These are phyloP conservation scores for Penicillium odoratum DNA, from an alignment of 495 filamentous ascomycete genomes.

Conservation along the genomic window DNA sequence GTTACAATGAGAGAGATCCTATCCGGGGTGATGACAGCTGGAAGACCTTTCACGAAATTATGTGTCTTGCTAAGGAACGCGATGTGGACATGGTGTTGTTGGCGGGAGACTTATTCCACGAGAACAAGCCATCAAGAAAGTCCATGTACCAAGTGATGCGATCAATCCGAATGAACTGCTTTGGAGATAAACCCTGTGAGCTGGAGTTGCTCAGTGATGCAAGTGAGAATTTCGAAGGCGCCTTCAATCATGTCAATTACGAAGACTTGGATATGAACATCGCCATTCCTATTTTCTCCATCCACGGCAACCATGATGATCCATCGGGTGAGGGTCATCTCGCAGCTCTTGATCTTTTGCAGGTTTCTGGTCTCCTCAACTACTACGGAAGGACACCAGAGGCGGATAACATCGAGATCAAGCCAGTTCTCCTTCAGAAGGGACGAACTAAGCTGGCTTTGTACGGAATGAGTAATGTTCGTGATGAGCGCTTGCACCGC, in stretches of 20 bases:
- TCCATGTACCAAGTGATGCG: constrained; percentile 97
- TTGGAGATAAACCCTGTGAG: constrained; percentile 93
- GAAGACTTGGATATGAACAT: constrained; percentile 98
- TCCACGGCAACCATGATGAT: constrained; percentile 98
- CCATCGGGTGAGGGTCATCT: constrained; percentile 89
- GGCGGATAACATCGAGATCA: constrained; percentile 87
- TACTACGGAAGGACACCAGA: constrained; percentile 93
- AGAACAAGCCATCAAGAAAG: constrained; percentile 96
- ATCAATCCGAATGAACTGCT: constrained; percentile 86
- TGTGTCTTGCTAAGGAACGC: constrained; percentile 80
- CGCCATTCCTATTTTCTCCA: constrained; percentile 95
- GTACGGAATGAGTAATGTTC: constrained; percentile 94
- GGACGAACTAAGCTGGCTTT: constrained; percentile 90
- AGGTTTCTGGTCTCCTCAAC: constrained; percentile 88
- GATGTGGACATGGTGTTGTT: constrained; percentile 98
- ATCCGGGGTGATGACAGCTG: constrained; percentile 96
- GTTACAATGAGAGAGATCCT: constrained; percentile 89
- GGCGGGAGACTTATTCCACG: constrained; percentile 94
- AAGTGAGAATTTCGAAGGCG: constrained; percentile 79
- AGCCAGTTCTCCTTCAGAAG: constrained; percentile 91
- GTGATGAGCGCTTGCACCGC: constrained; percentile 90
- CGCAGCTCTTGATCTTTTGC: constrained; percentile 86
- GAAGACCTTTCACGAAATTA: constrained; percentile 93
- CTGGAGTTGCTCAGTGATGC: constrained; percentile 93
- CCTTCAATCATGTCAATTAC: constrained; percentile 93